phyloP scores from a whole-genome alignment of 148 eudicot species.

The Nepenthes gracilis region DNA sequence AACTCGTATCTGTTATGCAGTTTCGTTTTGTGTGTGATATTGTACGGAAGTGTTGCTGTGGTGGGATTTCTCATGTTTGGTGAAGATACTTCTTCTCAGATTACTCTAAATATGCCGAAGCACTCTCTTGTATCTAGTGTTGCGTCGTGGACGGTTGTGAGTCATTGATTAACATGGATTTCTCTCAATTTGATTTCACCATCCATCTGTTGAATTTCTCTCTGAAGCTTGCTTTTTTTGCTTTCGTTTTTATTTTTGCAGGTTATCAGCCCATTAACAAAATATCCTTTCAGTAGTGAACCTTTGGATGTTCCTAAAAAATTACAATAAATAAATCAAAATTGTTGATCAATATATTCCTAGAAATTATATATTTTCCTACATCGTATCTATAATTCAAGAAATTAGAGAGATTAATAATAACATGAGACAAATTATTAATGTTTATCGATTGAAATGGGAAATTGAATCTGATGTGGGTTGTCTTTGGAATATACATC shows the following conservation, averaged over 20 bases:
- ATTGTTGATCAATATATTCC: no score
- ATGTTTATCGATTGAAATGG: no score
- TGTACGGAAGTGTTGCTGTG: conserved; percentile 73
- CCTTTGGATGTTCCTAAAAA: no score
- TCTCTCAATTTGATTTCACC: neutral
- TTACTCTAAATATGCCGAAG: conserved; percentile 80
- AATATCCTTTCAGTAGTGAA: conserved; percentile 41
- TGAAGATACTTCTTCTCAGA: conserved; percentile 55
- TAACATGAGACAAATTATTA: no score
- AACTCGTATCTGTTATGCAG: conserved; percentile 28
- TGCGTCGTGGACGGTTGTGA: conserved; percentile 85
- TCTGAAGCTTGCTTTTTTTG: neutral
- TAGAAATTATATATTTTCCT: no score
- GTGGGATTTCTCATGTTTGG: conserved; percentile 92
- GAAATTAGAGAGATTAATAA: no score
- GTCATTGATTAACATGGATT: conserved; percentile 8
- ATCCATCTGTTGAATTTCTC: no score
- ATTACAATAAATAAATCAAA: no score
- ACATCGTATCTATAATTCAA: no score
- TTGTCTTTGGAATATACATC: no score
- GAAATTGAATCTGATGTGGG: no score
- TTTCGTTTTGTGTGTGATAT: conserved; percentile 48
- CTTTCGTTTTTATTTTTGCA: conserved; percentile 14
- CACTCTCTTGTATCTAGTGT: conserved; percentile 43
- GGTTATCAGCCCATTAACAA: conserved; percentile 68